Evolutionary conservation across 1,139 yeast genomes (phyloP).

Genomic region (Saccharomycopsis crataegensis): DNA sequence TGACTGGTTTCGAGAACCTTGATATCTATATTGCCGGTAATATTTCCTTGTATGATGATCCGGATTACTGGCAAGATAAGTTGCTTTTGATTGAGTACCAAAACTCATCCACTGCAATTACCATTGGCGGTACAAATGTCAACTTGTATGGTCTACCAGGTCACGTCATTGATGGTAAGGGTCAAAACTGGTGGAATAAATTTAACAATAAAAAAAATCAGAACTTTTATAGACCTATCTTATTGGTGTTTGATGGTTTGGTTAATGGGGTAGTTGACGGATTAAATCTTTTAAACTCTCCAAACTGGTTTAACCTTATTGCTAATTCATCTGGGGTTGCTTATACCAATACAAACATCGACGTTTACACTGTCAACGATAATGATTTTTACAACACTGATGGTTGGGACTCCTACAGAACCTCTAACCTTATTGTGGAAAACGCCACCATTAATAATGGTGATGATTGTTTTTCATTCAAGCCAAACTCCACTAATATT

Average conservation of each 20-base stretch:
- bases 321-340: slow-evolving; percentile 13
- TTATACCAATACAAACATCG: slow-evolving; percentile 11
- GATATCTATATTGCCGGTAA: slow-evolving; percentile 15
- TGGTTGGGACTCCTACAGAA: slow-evolving; percentile 16
- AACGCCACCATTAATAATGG: slow-evolving; percentile 15
- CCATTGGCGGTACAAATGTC: slow-evolving; percentile 13
- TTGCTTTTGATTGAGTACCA: slow-evolving; percentile 7
- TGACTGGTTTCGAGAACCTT: slow-evolving; percentile 10
- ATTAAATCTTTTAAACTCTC: slow-evolving; percentile 12
- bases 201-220: slow-evolving; percentile 8
- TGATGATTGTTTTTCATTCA: slow-evolving; percentile 16
- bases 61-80: slow-evolving; percentile 15
- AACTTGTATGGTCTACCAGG: slow-evolving; percentile 13
- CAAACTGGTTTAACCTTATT: slow-evolving; percentile 12
- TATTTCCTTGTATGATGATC: slow-evolving; percentile 7
- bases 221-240: slow-evolving; percentile 10
- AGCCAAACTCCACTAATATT: slow-evolving; percentile 10
- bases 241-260: slow-evolving; percentile 13
- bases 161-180: slow-evolving; percentile 12
- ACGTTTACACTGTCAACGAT: slow-evolving; percentile 3
- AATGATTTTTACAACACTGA: slow-evolving; percentile 11
- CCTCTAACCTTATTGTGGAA: slow-evolving; percentile 8
- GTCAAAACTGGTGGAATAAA: slow-evolving; percentile 14
- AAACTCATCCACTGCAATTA: slow-evolving; percentile 14
- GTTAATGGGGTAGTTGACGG: slow-evolving; percentile 8